Evolutionary conservation across 1,139 yeast species (phyloP), one percentile per base, ranked within the genome.

Genomic region (Geotrichum reessii): DNA sequence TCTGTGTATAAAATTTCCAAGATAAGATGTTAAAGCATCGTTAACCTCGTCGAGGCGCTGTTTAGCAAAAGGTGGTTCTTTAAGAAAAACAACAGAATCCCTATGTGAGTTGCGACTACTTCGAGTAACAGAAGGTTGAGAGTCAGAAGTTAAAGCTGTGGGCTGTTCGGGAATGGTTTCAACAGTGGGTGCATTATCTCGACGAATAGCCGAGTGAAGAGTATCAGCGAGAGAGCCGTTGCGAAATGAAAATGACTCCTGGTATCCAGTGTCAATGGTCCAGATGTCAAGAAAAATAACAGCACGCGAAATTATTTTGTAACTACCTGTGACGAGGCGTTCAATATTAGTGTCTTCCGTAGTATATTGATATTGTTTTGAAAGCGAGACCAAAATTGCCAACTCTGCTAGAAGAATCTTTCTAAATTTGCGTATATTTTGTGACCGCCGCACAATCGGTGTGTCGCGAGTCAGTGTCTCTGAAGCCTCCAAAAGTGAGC

Each of bases 351-450:
- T 78, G 56, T 78, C 78, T 61, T 82, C 85, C 46, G 86, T 78
- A 0, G 95, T 85, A 56, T 88, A 85, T 67, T 86, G 84, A 69
- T 84, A 87, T 59, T 87, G 90, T 67, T 87, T 90, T 2, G 97
- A 97, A 66, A 87, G 86, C 9, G 87, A 82, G 81, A 92, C 91
- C 51, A 93, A 76, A 61, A 86, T 87, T 58, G 95, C 92, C 87
- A 97, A 87, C 69, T 92, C 97, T 0, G 96, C 92, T 51, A 93
- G 80, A 60, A 93, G 75, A 22, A 85, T 79, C 71, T 92, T 92
- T 64, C 99, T 80, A 61, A 87, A 79, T 65, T 82, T 85, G 57
- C 95, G 77, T 21, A 93, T 84, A 6, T 81, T 73, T 2, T 91
- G 89, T 52, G 85, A 80, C 61, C 81, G 79, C 62, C 85, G 83